phyloP scores from a whole-genome alignment of 441 rosid species.

The Arabidopsis hybrid region DNA sequence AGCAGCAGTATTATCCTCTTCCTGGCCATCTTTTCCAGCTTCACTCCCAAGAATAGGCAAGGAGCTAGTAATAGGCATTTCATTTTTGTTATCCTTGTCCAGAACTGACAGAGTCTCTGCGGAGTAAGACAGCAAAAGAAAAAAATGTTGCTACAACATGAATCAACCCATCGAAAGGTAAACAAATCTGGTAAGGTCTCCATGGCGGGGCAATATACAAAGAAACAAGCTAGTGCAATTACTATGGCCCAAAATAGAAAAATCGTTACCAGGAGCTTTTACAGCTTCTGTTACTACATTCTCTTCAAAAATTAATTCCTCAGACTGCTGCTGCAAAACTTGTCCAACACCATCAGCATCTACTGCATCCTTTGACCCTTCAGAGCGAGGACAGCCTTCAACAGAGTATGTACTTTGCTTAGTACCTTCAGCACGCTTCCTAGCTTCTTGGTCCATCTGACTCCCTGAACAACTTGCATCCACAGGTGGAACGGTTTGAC shows the following conservation, averaged over 20 bases:
- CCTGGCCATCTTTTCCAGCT: conserved; percentile 21
- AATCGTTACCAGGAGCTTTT: conserved; percentile 58
- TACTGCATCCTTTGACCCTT: conserved; percentile 46
- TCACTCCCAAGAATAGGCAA: conserved; percentile 36
- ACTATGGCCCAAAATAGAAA: conserved; percentile 21
- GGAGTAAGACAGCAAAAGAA: conserved; percentile 14
- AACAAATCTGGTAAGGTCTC: conserved; percentile 11
- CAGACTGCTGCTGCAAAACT: conserved; percentile 41
- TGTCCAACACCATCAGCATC: conserved; percentile 45
- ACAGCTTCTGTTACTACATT: conserved; percentile 44
- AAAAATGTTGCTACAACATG: conserved; percentile 7
- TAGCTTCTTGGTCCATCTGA: conserved; percentile 42
- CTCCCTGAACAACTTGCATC: conserved; percentile 50
- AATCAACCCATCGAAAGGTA: conserved; percentile 24
- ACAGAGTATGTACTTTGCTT: conserved; percentile 43
- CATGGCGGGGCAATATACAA: conserved; percentile 3
- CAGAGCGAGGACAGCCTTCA: conserved; percentile 44
- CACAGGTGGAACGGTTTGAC: conserved; percentile 44
- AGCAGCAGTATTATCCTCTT: conserved; percentile 34
- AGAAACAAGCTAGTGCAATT: conserved; percentile 26
- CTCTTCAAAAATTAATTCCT: conserved; percentile 46
- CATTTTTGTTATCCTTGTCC: conserved; percentile 25
- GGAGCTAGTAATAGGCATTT: conserved; percentile 21
- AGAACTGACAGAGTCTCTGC: conserved; percentile 26
- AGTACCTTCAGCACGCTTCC: conserved; percentile 45